Conservation (phyloP, 1,284 basidiomycete genomes). For the Phylloboletellus chloephorus region DNA sequence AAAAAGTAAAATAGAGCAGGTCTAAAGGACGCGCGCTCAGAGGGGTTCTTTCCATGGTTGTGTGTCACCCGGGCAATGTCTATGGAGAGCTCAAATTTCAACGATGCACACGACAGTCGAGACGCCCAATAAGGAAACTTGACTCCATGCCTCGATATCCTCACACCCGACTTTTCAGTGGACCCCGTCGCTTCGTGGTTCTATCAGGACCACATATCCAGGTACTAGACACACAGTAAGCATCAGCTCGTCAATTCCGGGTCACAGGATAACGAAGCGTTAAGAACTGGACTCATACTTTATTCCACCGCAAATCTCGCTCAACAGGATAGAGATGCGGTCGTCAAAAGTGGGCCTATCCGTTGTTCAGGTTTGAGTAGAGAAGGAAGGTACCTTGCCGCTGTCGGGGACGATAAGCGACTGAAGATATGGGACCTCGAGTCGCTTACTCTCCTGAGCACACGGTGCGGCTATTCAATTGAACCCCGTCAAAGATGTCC, state of each 20-base stretch:
- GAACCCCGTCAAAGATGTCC: neutral
- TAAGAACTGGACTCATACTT: conserved; percentile 52
- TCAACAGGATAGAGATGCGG: conserved; percentile 30
- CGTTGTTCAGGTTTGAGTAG: conserved; percentile 54
- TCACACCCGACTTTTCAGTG: conserved; percentile 42
- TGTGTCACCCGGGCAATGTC: no score
- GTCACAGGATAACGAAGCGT: conserved; percentile 10
- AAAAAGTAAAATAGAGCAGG: conserved; percentile 59
- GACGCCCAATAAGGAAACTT: neutral
- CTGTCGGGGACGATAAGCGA: conserved; percentile 73
- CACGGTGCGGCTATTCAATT: conserved; percentile 44
- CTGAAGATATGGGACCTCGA: conserved; percentile 70
- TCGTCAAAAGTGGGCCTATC: conserved; percentile 52
- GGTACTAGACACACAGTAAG: conserved; percentile 47
- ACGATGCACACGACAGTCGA: no score
- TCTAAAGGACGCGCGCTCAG: conserved; percentile 55
- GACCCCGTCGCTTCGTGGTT: conserved; percentile 35
- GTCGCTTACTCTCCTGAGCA: conserved; percentile 49
- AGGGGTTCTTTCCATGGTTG: conserved; percentile 22
- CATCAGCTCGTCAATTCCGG: neutral
- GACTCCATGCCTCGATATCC: conserved; percentile 36
- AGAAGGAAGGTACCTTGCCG: conserved; percentile 50
- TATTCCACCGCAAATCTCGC: conserved; percentile 39
- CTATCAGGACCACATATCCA: conserved; percentile 59
- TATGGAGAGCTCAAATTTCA: no score